phyloP scores from a whole-genome alignment of 345 rosid genomes.

The Sapria himalayana region DNA sequence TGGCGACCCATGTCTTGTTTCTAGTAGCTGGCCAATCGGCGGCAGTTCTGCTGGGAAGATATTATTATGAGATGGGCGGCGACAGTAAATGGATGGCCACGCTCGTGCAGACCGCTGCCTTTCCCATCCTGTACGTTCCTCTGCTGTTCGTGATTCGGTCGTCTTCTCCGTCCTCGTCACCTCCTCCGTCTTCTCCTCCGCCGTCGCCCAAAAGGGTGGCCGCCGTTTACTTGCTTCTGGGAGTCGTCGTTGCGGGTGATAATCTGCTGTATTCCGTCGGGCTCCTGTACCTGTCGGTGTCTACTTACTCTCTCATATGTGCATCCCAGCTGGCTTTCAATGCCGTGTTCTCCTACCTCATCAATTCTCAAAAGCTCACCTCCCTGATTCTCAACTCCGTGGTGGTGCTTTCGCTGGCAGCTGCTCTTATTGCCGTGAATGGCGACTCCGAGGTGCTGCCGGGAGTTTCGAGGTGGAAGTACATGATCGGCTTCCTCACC shows the following conservation, averaged over 20 bases:
- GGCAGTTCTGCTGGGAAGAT: slow-evolving; percentile 27
- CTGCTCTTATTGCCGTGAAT: slow-evolving; percentile 29
- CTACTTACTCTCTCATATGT: slow-evolving; percentile 33
- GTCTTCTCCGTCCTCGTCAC: slow-evolving; percentile 4
- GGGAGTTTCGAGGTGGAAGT: slow-evolving; percentile 11
- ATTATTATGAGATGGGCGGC: slow-evolving; percentile 40
- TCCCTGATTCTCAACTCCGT: slow-evolving; percentile 25
- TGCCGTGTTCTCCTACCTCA: slow-evolving; percentile 26
- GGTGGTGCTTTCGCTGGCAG: slow-evolving; percentile 26
- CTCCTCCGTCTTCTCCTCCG: neutral
- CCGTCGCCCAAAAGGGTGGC: slow-evolving; percentile 9
- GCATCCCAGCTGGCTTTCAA: slow-evolving; percentile 40
- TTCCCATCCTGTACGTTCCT: slow-evolving; percentile 26
- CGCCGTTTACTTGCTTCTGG: slow-evolving; percentile 14
- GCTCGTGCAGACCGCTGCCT: slow-evolving; percentile 37
- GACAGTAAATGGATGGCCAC: slow-evolving; percentile 53
- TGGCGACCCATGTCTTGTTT: slow-evolving; percentile 14
- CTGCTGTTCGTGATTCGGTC: slow-evolving; percentile 17
- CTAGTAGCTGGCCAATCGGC: slow-evolving; percentile 26
- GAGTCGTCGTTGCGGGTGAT: slow-evolving; percentile 23
- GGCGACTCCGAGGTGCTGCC: slow-evolving; percentile 16
- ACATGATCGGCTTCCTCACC: slow-evolving; percentile 22
- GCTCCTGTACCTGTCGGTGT: slow-evolving; percentile 31
- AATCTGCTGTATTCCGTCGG: slow-evolving; percentile 39
- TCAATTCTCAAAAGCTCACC: slow-evolving; percentile 33